Conservation (phyloP, 2,329 filamentous ascomycete species). For the Diaporthe sp. region DNA sequence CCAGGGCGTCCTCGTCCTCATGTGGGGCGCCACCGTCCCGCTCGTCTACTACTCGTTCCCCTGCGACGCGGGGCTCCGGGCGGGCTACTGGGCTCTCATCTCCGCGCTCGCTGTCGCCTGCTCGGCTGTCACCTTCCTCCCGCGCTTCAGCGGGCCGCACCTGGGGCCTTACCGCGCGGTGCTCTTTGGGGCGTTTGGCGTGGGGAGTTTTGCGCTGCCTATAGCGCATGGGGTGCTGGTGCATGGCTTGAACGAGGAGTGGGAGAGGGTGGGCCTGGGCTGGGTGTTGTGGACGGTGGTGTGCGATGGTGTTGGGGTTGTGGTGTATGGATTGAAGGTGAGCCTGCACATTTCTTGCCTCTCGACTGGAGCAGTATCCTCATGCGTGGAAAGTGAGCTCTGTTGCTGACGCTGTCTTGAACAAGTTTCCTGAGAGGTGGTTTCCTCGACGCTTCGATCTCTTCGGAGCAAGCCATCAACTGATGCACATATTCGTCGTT, state of each 20-base stretch:
- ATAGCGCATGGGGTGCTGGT: slow-evolving; percentile 52
- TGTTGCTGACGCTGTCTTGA: not conserved
- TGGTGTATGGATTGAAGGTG: slow-evolving; percentile 52
- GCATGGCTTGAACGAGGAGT: slow-evolving; percentile 50
- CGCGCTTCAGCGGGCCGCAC: slow-evolving; percentile 52
- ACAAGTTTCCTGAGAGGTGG: slow-evolving; percentile 58
- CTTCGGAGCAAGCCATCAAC: slow-evolving; percentile 60
- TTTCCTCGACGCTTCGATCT: slow-evolving; percentile 59
- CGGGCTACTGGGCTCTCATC: slow-evolving; percentile 52
- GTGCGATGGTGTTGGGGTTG: slow-evolving; percentile 54
- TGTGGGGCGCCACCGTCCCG: slow-evolving; percentile 72
- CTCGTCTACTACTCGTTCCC: slow-evolving; percentile 69
- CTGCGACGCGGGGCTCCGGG: slow-evolving; percentile 49
- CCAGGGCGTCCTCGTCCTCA: slow-evolving; percentile 70
- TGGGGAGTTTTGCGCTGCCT: slow-evolving; percentile 54
- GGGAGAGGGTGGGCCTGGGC: slow-evolving; percentile 53
- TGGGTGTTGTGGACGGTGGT: slow-evolving; percentile 54
- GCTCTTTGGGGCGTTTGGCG: slow-evolving; percentile 56
- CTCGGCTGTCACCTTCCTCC: slow-evolving; percentile 52
- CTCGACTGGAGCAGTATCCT: too few relatives aligned
- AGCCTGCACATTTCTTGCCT: slow-evolving; percentile 3
- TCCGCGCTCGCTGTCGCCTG: slow-evolving; percentile 52
- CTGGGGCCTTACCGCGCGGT: slow-evolving; percentile 54
- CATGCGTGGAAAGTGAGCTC: not conserved
- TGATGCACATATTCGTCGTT: slow-evolving; percentile 62